Conservation (phyloP, 352 stramenopile species). For the Phytophthora palmivora region DNA sequence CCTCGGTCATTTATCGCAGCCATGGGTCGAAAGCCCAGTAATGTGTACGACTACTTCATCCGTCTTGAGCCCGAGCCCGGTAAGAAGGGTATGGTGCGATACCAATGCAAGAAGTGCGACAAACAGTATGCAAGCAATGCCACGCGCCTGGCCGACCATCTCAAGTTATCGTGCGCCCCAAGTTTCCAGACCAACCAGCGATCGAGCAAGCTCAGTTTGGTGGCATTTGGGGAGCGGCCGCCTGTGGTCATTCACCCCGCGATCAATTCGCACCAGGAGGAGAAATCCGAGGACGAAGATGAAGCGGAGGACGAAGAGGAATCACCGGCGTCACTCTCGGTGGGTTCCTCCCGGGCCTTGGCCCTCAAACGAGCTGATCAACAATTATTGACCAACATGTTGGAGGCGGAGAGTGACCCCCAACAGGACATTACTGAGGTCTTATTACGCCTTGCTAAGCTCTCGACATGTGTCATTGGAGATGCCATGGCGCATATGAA, state of each 20-base stretch:
- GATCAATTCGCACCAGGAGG: background rate
- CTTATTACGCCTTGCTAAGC: conserved; percentile 78
- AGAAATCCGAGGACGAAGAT: conserved; percentile 9
- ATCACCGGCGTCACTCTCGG: conserved; percentile 26
- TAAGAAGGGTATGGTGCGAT: conserved; percentile 79
- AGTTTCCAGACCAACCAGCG: conserved; percentile 88
- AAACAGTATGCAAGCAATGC: conserved; percentile 90
- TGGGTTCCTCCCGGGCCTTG: conserved; percentile 26
- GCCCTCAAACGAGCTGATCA: conserved; percentile 59
- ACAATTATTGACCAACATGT: conserved; percentile 67
- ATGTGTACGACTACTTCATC: conserved; percentile 89
- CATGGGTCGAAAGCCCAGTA: conserved; percentile 85
- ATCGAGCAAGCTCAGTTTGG: background rate
- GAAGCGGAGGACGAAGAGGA: conserved; percentile 6
- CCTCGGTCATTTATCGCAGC: too few species aligned
- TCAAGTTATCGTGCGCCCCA: conserved; percentile 75
- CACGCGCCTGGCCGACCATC: conserved; percentile 80
- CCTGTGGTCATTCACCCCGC: background rate
- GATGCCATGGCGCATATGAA: conserved; percentile 85
- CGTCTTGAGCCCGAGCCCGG: conserved; percentile 69
- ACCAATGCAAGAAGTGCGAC: conserved; percentile 89
- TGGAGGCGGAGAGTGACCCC: conserved; percentile 55
- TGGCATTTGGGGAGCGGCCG: background rate
- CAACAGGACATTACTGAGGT: conserved; percentile 38
- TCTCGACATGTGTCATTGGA: conserved; percentile 83